Conservation (phyloP, 495 filamentous ascomycete species). For the Penicillium pancosmium region DNA sequence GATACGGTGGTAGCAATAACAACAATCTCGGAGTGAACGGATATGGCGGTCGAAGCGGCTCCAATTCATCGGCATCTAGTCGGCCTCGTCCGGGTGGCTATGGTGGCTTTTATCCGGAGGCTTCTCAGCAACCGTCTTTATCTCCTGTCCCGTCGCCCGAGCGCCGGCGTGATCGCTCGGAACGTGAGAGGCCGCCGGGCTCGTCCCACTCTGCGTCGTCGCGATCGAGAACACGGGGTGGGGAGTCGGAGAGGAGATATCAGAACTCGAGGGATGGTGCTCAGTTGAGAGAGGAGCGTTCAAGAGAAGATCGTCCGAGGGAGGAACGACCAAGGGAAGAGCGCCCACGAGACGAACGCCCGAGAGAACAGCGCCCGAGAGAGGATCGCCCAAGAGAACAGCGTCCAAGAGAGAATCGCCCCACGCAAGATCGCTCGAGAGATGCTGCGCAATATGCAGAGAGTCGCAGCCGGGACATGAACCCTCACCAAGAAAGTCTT, state of each 20-base stretch:
- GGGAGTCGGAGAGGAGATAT: constrained; percentile 30
- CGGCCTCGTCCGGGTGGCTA: constrained; percentile 48
- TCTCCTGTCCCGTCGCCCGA: constrained; percentile 36
- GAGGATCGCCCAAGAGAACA: constrained; percentile 18
- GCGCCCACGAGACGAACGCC: constrained; percentile 12
- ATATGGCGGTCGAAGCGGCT: constrained; percentile 29
- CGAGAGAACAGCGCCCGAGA: constrained; percentile 28
- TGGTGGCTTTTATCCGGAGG: constrained; percentile 46
- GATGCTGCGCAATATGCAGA: constrained; percentile 28
- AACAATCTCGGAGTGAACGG: constrained; percentile 37
- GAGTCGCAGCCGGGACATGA: constrained; percentile 29
- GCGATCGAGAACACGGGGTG: constrained; percentile 42
- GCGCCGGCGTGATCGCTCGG: constrained; percentile 37
- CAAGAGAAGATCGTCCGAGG: constrained; percentile 32
- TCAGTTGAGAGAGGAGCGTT: not conserved
- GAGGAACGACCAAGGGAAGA: constrained; percentile 26
- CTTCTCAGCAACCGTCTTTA: constrained; percentile 33
- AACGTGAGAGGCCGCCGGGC: constrained; percentile 37
- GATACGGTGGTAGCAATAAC: constrained; percentile 32
- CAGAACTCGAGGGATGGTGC: constrained; percentile 29
- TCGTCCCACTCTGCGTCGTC: constrained; percentile 35
- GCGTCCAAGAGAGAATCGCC: constrained; percentile 30
- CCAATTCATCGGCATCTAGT: constrained; percentile 16
- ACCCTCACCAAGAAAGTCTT: constrained; percentile 14
- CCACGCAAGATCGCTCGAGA: constrained; percentile 4